These are phyloP conservation scores for Mrakia gelida DNA, from an alignment of 768 basidiomycete species.

Conservation along the genomic window DNA sequence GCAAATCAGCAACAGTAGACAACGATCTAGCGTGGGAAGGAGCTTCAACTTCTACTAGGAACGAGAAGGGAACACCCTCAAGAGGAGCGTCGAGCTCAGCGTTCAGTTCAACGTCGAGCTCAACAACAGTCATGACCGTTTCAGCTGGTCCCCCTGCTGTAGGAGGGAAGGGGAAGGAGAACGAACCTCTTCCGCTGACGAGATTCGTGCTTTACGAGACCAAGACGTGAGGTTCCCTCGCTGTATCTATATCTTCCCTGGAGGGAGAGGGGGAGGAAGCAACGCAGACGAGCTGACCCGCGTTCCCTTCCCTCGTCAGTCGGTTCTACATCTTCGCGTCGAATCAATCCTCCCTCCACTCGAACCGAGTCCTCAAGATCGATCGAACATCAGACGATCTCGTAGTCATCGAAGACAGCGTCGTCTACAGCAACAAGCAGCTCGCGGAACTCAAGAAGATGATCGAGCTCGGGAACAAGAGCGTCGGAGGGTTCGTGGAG, in stretches of 20 bases:
- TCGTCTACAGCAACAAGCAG: slow-evolving; percentile 80
- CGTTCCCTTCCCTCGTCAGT: slow-evolving; percentile 25
- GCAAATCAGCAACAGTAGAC: not conserved
- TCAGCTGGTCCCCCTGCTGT: not conserved
- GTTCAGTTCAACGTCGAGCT: not conserved
- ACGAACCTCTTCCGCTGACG: slow-evolving; percentile 50
- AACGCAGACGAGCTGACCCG: not conserved
- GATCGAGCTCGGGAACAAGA: slow-evolving; percentile 91
- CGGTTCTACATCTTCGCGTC: slow-evolving; percentile 91
- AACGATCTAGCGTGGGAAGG: not conserved
- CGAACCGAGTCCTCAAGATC: slow-evolving; percentile 73
- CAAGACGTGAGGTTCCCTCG: slow-evolving; percentile 47
- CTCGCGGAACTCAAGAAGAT: slow-evolving; percentile 88
- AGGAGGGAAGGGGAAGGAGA: slow-evolving; percentile 5
- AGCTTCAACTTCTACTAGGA: not conserved
- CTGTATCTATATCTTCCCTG: not conserved
- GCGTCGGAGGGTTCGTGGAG: slow-evolving; percentile 77
- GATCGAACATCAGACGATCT: slow-evolving; percentile 66
- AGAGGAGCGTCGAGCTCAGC: not conserved
- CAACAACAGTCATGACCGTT: not conserved
- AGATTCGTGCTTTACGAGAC: slow-evolving; percentile 94
- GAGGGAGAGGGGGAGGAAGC: not conserved
- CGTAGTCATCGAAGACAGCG: slow-evolving; percentile 76
- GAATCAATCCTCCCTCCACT: slow-evolving; percentile 78
- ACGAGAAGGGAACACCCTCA: not conserved